Conservation (phyloP, 768 basidiomycete genomes). For the Trametes meyenii region DNA sequence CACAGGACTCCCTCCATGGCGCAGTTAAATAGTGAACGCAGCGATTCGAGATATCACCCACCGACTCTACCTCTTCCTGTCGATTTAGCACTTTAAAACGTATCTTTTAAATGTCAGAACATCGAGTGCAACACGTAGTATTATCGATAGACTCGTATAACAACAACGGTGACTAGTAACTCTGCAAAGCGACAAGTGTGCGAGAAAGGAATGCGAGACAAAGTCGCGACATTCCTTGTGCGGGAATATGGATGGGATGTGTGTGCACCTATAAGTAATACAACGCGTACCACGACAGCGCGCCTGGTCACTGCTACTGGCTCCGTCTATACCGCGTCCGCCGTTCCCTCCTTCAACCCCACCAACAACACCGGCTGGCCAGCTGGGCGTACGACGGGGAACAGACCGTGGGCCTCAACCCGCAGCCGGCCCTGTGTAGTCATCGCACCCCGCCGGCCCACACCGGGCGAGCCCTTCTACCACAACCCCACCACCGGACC, state of each 20-base stretch:
- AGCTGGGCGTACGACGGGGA: neutral
- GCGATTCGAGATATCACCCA: neutral
- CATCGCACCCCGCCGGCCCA: neutral
- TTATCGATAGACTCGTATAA: neutral
- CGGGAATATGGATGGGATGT: constrained; percentile 9
- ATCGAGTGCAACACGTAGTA: neutral
- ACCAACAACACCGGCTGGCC: neutral
- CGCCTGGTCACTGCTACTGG: constrained; percentile 21
- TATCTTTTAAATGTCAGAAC: too few species aligned
- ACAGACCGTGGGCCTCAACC: neutral
- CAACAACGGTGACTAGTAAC: neutral
- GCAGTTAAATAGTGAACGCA: neutral
- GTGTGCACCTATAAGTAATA: constrained; percentile 15
- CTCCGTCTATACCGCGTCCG: constrained; percentile 14
- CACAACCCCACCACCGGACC: constrained; percentile 24
- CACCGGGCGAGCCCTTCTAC: constrained; percentile 8
- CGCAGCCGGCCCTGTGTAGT: constrained; percentile 1
- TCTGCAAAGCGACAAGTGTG: neutral
- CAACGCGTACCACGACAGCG: constrained; percentile 21
- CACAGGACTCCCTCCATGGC: neutral
- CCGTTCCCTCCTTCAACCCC: neutral
- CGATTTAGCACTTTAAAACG: too few species aligned
- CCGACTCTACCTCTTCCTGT: too few species aligned
- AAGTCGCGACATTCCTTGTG: neutral
- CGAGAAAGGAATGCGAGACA: neutral